Evolutionary conservation across 257 asterid species (phyloP), one percentile per base, ranked within the genome.

Genomic region (Catharanthus roseus): DNA sequence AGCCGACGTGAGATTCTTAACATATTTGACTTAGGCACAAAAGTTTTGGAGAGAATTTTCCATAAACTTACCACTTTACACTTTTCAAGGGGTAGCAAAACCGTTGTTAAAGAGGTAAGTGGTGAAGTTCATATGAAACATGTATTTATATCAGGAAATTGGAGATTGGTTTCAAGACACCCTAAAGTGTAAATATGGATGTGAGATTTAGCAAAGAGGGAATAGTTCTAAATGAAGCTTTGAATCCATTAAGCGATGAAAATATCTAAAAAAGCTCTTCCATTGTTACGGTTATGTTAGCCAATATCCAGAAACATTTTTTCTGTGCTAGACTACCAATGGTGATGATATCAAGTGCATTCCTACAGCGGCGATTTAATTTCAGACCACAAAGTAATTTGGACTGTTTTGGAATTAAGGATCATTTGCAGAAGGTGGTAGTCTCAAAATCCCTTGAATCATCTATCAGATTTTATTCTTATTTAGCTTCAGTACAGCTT

Each of bases 291-390:
- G 38, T 31, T 53, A 34, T 21, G 21, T 50, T 18, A 4, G 23
- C 56, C 11, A 49, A 39, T 9, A 28, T 39, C 49, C 15, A 13
- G 38, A 54, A n/a, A 54, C 16, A 23, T 12, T 49, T 16, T 23
- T 49, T 2, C 23, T 26, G 5, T 57, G 36, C 9, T 57, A 55
- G n/a, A n/a, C n/a, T 24, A 19, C 21, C 12, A 9, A 57, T 26
- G 2, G 10, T n/a, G 50, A 34, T 45, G 44, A 65, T 69, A 53
- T 76, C 36, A 44, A 18, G 44, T 69, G 47, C 67, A 68, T 39
- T 54, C 67, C 61, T 73, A 56, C 84, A 70, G 72, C 70, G 74
- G 13, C 69, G 65, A 55, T 28, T 80, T 60, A 76, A 73, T 23
- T 66, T 68, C 36, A 41, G 75, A n/a, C 69, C 72, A 8, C 71